Evolutionary conservation across 805 yeast genomes (phyloP).

Genomic region (Brettanomyces custersianus): DNA sequence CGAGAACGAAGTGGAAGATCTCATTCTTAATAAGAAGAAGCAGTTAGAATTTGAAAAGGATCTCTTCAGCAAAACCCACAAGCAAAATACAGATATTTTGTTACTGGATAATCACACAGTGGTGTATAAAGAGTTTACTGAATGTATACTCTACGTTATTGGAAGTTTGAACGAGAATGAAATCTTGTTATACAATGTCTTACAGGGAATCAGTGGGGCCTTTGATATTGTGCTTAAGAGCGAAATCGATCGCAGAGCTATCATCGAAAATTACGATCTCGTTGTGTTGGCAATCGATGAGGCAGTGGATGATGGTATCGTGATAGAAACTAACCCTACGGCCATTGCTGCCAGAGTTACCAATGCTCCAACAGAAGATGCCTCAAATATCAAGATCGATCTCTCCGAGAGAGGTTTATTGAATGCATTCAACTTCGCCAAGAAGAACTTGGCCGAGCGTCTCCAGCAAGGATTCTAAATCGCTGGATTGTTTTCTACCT

Average conservation of each 20-base stretch:
- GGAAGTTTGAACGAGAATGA: constrained; percentile 83
- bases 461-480: constrained; percentile 29
- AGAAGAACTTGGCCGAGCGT: constrained; percentile 46
- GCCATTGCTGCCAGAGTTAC: constrained; percentile 87
- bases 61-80: constrained; percentile 67
- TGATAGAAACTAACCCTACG: constrained; percentile 82
- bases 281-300: constrained; percentile 85
- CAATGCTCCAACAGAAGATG: constrained; percentile 69
- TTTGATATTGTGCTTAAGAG: constrained; percentile 64
- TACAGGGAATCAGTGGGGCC: constrained; percentile 73
- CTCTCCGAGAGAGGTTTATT: constrained; percentile 66
- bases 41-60: constrained; percentile 72
- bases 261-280: constrained; percentile 79
- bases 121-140: constrained; percentile 80
- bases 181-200: constrained; percentile 61
- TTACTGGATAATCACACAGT: constrained; percentile 72
- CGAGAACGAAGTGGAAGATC: constrained; percentile 25
- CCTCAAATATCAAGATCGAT: constrained; percentile 50
- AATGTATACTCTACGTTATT: constrained; percentile 60
- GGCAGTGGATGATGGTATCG: constrained; percentile 86
- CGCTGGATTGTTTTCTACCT: too few relatives aligned
- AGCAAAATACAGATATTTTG: constrained; percentile 71
- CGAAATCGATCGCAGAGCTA: constrained; percentile 67
- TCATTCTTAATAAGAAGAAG: constrained; percentile 32
- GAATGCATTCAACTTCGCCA: constrained; percentile 84